Percentiles rank a stretch among this genome's conserved stretches.
phyloP scores from a whole-genome alignment of 179 eudicot genomes.

The Beta lomatogona region DNA sequence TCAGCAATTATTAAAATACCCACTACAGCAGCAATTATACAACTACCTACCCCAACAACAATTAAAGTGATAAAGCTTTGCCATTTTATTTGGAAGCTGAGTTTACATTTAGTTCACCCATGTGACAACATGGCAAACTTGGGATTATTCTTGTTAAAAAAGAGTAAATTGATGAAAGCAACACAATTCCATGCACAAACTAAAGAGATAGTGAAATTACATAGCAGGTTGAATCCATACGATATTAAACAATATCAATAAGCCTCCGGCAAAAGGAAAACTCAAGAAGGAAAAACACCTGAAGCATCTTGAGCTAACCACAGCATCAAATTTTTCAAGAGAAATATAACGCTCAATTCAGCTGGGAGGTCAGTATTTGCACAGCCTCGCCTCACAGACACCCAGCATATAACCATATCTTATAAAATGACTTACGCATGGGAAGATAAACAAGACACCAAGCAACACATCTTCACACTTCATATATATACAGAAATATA shows the following conservation, averaged over 20 bases:
- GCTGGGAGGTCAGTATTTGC: neutral
- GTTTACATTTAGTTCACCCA: too few relatives aligned
- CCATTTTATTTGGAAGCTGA: too few relatives aligned
- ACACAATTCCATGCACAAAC: neutral
- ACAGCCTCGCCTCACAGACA: neutral
- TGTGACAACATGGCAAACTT: too few relatives aligned
- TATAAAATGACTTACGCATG: neutral
- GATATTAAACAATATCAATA: neutral
- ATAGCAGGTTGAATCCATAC: too few relatives aligned
- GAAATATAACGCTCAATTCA: neutral
- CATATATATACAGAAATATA: neutral
- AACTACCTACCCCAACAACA: too few relatives aligned
- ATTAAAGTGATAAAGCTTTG: too few relatives aligned
- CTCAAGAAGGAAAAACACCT: neutral
- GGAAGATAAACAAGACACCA: neutral
- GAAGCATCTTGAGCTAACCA: neutral
- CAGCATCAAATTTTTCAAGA: neutral
- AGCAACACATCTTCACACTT: neutral
- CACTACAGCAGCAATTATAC: too few relatives aligned
- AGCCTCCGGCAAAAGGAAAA: neutral
- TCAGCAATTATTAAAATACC: too few relatives aligned
- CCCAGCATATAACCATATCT: neutral
- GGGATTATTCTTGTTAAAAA: too few relatives aligned
- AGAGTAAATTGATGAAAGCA: too few relatives aligned
- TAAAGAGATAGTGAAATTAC: neutral